Base-by-base conservation (phyloP, 164 flowering plant genomes). In the Brasenia schreberi region DNA sequence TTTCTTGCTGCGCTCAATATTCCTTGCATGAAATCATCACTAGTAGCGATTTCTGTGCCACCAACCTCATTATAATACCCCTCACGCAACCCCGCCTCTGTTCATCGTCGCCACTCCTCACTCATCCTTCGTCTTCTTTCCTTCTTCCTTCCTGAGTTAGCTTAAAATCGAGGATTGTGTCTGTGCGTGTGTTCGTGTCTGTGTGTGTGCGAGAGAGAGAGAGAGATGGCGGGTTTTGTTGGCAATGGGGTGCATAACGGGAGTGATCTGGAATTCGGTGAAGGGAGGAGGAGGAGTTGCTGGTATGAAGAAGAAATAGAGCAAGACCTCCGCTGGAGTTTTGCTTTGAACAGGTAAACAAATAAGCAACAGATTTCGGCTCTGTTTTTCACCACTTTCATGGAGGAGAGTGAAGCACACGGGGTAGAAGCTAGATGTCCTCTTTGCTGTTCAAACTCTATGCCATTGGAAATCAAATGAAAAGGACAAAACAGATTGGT, bases 261-360 rank as follows among this genome's bases (percentile, higher is more conserved):
- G 66, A 68, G 70, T 11, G 74, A 69, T 64, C 16, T 14, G 56
- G 52, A 74, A 23, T 79, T 43, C 17, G 76, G 70, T 5, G 77
- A 68, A 66, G 83, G 76, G 16, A 82, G 81, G 52, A 84, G 97
- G 71, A 91, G 82, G 82, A 83, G 93, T 67, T 91, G 96, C 69
- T 92, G 98, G 98, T 92, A 89, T 75, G 98, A 92, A 72, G 96
- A 92, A 77, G 96, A 87, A 76, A 89, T 92, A 73, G 96, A 92
- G 69, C 86, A 84, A 27, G 79, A 89, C 68, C 70, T 92, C 65
- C 83, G 87, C 75, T 87, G 90, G 94, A 85, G 84, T 68, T 92
- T 86, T 80, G 96, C 95, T 70, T 89, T 89, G 66, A 88, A 88
- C 53, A 88, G 97, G 97, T 88, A 76, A 33, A 33, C 18, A 62